Evolutionary conservation across 164 flowering plant genomes (phyloP).

Genomic region (Vitis riparia): DNA sequence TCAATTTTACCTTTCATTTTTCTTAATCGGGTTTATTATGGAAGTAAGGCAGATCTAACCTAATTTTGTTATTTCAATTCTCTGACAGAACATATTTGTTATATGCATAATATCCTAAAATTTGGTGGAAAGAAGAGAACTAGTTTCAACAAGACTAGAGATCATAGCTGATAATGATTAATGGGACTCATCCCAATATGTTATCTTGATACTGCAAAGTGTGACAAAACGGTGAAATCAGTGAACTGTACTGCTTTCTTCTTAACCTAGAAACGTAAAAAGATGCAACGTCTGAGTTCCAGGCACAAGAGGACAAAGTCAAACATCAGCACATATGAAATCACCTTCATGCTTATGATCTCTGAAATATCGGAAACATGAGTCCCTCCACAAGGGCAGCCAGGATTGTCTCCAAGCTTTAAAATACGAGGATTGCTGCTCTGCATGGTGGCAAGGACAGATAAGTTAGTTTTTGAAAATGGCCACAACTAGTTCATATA

Average conservation of each 20-base stretch:
- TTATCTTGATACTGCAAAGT: no score
- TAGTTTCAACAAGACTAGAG: no score
- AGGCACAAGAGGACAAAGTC: background rate
- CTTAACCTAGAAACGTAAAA: background rate
- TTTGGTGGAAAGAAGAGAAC: no score
- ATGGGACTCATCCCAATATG: no score
- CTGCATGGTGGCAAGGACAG: slow-evolving; percentile 40
- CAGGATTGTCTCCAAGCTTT: slow-evolving; percentile 60
- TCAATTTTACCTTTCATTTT: no score
- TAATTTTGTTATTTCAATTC: no score
- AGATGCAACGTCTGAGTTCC: background rate
- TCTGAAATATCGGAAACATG: slow-evolving; percentile 84
- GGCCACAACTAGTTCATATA: background rate
- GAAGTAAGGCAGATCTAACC: no score
- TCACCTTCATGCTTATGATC: slow-evolving; percentile 62
- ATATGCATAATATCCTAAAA: no score
- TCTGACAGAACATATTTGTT: no score
- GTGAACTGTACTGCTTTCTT: background rate
- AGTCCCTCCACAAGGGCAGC: slow-evolving; percentile 97
- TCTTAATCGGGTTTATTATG: no score
- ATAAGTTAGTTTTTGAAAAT: background rate
- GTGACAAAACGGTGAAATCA: no score
- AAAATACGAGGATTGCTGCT: slow-evolving; percentile 73
- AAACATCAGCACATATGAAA: background rate
- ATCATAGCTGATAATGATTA: no score